Conservation (phyloP, 495 filamentous ascomycete species). For the Penicillium longicatenatum region DNA sequence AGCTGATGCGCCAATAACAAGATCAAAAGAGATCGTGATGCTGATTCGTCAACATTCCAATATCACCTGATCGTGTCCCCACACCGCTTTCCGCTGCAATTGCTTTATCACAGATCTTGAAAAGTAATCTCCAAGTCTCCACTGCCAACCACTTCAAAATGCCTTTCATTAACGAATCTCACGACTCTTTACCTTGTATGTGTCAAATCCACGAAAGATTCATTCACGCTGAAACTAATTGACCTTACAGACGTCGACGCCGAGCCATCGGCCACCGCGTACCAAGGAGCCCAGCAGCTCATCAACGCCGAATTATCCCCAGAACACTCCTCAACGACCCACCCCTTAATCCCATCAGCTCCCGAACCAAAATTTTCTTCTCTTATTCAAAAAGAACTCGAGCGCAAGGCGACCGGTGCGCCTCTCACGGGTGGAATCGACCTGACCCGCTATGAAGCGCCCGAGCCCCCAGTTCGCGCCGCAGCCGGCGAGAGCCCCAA, state of each 20-base stretch:
- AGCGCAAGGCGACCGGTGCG: slow-evolving; percentile 54
- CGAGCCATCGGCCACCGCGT: slow-evolving; percentile 60
- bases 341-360: slow-evolving; percentile 43
- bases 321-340: slow-evolving; percentile 36
- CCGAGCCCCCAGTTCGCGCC: slow-evolving; percentile 41
- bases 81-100: slow-evolving; percentile 5
- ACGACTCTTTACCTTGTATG: slow-evolving; percentile 86
- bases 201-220: not conserved
- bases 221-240: slow-evolving; percentile 19
- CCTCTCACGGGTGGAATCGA: slow-evolving; percentile 69
- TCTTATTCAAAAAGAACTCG: slow-evolving; percentile 63
- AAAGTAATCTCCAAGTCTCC: not conserved
- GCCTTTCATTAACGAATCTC: slow-evolving; percentile 69
- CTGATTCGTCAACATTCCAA: not conserved
- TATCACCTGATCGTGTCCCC: slow-evolving; percentile 6
- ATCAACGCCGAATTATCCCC: slow-evolving; percentile 65
- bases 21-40: no score
- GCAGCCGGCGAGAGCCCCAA: slow-evolving; percentile 34
- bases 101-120: not conserved
- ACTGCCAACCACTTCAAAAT: slow-evolving; percentile 39
- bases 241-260: slow-evolving; percentile 65
- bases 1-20: no score
- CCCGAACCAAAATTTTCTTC: slow-evolving; percentile 55
- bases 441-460: slow-evolving; percentile 77
- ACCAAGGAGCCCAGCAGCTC: slow-evolving; percentile 59